phyloP scores from a whole-genome alignment of 1,284 basidiomycete genomes.

The Melampsora americana region DNA sequence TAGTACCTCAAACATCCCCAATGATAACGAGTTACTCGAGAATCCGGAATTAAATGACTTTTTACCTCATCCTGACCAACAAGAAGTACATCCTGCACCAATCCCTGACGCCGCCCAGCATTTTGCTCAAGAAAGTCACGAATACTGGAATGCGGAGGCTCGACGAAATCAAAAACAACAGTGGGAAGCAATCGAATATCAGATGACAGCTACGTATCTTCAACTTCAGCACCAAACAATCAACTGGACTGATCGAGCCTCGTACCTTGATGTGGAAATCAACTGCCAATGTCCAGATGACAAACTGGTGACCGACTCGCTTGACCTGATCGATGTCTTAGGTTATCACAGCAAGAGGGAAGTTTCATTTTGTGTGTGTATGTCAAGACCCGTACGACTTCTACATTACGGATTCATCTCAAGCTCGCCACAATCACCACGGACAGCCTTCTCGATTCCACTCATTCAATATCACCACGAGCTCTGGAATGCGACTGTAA shows the following conservation, averaged over 20 bases:
- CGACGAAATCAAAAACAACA: neutral
- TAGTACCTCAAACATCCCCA: too few species aligned
- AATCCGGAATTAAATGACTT: too few species aligned
- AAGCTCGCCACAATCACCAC: too few species aligned
- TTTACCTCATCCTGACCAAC: too few species aligned
- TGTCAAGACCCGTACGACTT: neutral
- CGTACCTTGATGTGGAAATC: neutral
- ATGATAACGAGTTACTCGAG: too few species aligned
- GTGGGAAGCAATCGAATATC: neutral
- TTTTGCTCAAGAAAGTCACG: too few species aligned
- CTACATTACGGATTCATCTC: slow-evolving; percentile 14
- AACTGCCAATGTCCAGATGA: neutral
- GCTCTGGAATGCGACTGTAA: neutral
- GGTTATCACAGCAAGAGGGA: neutral
- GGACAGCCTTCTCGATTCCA: slow-evolving; percentile 15
- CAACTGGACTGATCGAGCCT: neutral
- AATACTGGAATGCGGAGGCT: too few species aligned
- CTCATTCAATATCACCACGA: slow-evolving; percentile 20
- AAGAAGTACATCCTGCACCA: too few species aligned
- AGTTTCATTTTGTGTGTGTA: slow-evolving; percentile 18
- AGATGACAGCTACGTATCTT: slow-evolving; percentile 14
- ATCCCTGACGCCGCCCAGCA: too few species aligned
- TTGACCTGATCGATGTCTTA: neutral
- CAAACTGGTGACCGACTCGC: neutral
- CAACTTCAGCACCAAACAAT: neutral